A percentile compares a stretch with the other conserved stretches of the same genome.
phyloP scores from a whole-genome alignment of 306 rosid species.

The Castanea crenata region DNA sequence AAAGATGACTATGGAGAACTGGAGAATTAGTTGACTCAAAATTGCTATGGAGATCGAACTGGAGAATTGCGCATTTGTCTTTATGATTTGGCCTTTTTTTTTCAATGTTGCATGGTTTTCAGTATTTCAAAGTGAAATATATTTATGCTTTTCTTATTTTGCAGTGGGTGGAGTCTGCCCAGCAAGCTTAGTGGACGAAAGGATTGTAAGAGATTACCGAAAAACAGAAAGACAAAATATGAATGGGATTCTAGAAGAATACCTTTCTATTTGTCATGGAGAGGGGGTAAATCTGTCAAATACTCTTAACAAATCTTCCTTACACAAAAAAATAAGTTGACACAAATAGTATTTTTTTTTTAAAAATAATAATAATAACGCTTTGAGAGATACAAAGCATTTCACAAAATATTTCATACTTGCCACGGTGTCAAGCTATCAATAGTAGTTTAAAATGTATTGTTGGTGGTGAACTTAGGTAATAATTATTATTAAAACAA shows the following conservation, averaged over 20 bases:
- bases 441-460: too few relatives aligned
- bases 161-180: conserved; percentile 73
- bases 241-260: conserved; percentile 52
- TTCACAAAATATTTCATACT: too few relatives aligned
- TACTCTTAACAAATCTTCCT: too few relatives aligned
- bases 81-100: neutral
- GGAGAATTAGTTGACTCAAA: neutral
- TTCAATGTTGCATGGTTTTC: neutral
- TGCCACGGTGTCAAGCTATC: too few relatives aligned
- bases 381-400: too few relatives aligned
- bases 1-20: neutral
- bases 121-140: neutral
- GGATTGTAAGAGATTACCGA: conserved; percentile 54
- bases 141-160: conserved; percentile 2
- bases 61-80: neutral
- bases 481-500: too few relatives aligned
- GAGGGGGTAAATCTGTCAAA: conserved; percentile 58
- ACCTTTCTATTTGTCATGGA: conserved; percentile 48
- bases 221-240: conserved; percentile 59
- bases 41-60: too few relatives aligned
- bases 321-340: too few relatives aligned
- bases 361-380: too few relatives aligned
- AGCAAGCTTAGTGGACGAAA: conserved; percentile 40
- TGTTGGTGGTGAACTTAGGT: too few relatives aligned
- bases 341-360: too few relatives aligned